Evolutionary conservation across 371 early-diverging fungal genomes (phyloP).

Genomic region (Rhizomucor pusillus): DNA sequence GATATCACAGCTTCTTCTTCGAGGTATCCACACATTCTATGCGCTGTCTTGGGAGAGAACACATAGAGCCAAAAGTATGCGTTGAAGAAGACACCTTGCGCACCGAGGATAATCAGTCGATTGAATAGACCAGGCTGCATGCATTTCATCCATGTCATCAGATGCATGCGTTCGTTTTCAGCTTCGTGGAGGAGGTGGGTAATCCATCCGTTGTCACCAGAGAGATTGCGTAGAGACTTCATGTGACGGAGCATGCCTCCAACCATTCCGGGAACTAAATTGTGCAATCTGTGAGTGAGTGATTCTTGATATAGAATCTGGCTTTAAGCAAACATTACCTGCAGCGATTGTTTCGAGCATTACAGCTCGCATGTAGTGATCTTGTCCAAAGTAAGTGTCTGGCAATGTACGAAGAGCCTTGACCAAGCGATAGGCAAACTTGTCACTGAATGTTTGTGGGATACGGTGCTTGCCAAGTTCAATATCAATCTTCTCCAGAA

Average conservation of each 20-base stretch:
- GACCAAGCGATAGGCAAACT: slow-evolving; percentile 65
- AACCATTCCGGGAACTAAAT: slow-evolving; percentile 86
- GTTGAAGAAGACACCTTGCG: slow-evolving; percentile 91
- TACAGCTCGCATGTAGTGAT: slow-evolving; percentile 82
- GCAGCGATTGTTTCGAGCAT: slow-evolving; percentile 87
- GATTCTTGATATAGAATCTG: too few species aligned
- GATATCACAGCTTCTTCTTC: slow-evolving; percentile 95
- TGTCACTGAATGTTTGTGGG: slow-evolving; percentile 61
- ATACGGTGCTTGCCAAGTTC: slow-evolving; percentile 59
- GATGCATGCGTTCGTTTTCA: slow-evolving; percentile 82
- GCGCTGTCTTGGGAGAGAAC: slow-evolving; percentile 78
- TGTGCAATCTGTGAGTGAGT: too few species aligned
- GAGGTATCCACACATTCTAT: slow-evolving; percentile 76
- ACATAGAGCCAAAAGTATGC: slow-evolving; percentile 85
- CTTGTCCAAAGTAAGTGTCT: slow-evolving; percentile 75
- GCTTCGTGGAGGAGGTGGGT: slow-evolving; percentile 85
- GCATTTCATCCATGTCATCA: slow-evolving; percentile 86
- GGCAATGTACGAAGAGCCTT: slow-evolving; percentile 69
- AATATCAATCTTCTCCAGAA: slow-evolving; percentile 66
- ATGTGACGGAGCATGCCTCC: slow-evolving; percentile 88
- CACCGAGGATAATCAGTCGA: slow-evolving; percentile 63
- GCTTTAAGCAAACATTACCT: slow-evolving; percentile 20
- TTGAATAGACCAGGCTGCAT: slow-evolving; percentile 65
- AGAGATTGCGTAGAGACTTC: slow-evolving; percentile 75
- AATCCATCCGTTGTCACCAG: slow-evolving; percentile 89